Base-by-base conservation (phyloP, 2,329 filamentous ascomycete genomes). In the Thelonectria blattea region DNA sequence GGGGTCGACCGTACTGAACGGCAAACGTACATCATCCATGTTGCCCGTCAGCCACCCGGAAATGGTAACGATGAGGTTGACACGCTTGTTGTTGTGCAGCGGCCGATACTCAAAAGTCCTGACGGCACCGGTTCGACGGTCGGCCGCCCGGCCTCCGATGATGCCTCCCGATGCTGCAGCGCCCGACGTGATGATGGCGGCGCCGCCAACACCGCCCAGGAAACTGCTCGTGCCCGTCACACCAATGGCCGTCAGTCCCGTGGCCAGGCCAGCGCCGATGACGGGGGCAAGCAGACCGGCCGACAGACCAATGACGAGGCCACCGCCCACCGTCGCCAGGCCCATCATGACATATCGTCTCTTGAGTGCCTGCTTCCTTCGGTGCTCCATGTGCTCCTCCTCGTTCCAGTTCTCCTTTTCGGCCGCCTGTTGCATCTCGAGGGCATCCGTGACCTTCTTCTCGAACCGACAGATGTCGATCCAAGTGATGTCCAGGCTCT, bases 11-110 rank as follows among this genome's bases (percentile, higher is more conserved):
- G 96, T 99, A 79, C 93, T 97, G 77, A 91, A 99, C 8, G 95
- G 95, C 71, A 99, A 79, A 61, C 95, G 91, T 51, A 99, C 93
- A 75, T 99, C 95, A 78, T 99, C 95, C 54, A 96, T 89, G 73
- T 96, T 98, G 71, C 96, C 95, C 42, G 92, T 97, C 91, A 99
- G 96, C 95, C 95, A 99, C 3, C 95, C 95, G 0, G 94, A 93
- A 30, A 99, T 87, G 0, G 95, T 98, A 41, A 99, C 88, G 65
- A 99, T 95, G 30, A 99, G 84, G 70, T 99, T 98, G 41, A 97
- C 91, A 59, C 93, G 85, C 78, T 99, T 99, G 78, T 98, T 98
- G 79, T 99, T 99, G 80, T 98, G 93, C 47, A 99, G 80, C 7
- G 95, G 95, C 46, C 94, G 87, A 74, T 98, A 99, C 76, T 99